These are phyloP conservation scores for Lagenaria siceraria DNA, from an alignment of 306 rosid species.

Conservation along the genomic window DNA sequence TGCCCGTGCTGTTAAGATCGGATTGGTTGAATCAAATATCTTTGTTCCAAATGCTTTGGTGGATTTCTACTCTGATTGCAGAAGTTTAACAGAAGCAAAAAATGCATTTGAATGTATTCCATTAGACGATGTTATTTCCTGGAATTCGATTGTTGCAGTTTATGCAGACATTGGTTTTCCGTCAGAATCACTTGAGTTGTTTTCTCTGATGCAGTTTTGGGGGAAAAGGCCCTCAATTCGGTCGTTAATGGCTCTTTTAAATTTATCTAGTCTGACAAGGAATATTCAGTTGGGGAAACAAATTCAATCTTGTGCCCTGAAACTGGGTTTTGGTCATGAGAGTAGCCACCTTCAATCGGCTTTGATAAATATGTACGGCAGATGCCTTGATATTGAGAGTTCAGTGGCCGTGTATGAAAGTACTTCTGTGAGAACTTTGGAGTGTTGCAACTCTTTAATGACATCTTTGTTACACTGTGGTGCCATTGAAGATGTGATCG, in stretches of 20 bases:
- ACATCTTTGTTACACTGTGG: conserved; percentile 59
- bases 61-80: conserved; percentile 73
- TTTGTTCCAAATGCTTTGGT: conserved; percentile 72
- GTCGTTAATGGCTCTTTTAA: conserved; percentile 43
- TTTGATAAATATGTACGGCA: conserved; percentile 76
- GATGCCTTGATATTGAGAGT: conserved; percentile 51
- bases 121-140: conserved; percentile 57
- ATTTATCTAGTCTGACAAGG: conserved; percentile 41
- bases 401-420: conserved; percentile 49
- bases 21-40: conserved; percentile 37
- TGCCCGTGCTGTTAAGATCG: conserved; percentile 36
- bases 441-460: conserved; percentile 76
- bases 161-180: conserved; percentile 25
- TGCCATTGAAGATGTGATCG: conserved; percentile 45
- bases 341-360: conserved; percentile 65
- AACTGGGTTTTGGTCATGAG: conserved; percentile 38
- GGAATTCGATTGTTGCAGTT: conserved; percentile 73
- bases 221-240: conserved; percentile 66
- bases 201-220: conserved; percentile 44
- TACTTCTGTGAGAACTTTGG: conserved; percentile 31
- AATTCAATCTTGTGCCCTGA: conserved; percentile 48
- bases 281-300: conserved; percentile 45
- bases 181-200: conserved; percentile 31
- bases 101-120: conserved; percentile 44
- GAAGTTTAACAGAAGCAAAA: conserved; percentile 41